Evolutionary conservation across 495 filamentous ascomycete species (phyloP).

Genomic region (Penicillium argentinense): DNA sequence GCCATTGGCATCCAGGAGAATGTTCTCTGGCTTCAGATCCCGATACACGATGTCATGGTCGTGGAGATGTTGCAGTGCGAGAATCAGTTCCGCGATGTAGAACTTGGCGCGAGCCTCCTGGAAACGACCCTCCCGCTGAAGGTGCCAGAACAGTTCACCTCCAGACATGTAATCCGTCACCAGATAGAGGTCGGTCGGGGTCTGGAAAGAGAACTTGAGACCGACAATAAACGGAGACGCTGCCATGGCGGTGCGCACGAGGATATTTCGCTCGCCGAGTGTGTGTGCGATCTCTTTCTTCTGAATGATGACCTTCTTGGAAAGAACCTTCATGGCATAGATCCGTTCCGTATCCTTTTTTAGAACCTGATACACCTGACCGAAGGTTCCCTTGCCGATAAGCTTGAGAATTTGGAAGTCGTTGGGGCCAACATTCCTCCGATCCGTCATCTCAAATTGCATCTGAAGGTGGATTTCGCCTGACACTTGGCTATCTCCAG

Average conservation of each 20-base stretch:
- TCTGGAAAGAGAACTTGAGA: slow-evolving; percentile 98
- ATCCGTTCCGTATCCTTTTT: slow-evolving; percentile 96
- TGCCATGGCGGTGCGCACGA: slow-evolving; percentile 92
- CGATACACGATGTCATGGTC: slow-evolving; percentile 97
- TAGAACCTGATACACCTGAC: slow-evolving; percentile 99
- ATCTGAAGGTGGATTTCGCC: slow-evolving; percentile 92
- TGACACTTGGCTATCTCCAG: slow-evolving; percentile 67
- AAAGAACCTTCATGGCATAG: slow-evolving; percentile 98
- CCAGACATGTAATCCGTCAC: slow-evolving; percentile 99
- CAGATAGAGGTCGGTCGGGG: slow-evolving; percentile 91
- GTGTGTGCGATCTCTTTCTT: slow-evolving; percentile 99
- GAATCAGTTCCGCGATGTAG: slow-evolving; percentile 96
- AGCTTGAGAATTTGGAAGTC: slow-evolving; percentile 95
- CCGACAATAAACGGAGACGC: slow-evolving; percentile 98
- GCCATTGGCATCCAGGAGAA: slow-evolving; percentile 78
- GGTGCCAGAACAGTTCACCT: slow-evolving; percentile 96
- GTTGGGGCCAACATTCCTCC: slow-evolving; percentile 91
- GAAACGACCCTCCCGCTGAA: slow-evolving; percentile 96
- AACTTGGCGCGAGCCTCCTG: slow-evolving; percentile 95
- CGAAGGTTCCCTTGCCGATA: slow-evolving; percentile 97
- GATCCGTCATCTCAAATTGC: slow-evolving; percentile 83
- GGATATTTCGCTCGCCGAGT: slow-evolving; percentile 92
- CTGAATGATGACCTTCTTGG: slow-evolving; percentile 99
- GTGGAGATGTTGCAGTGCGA: slow-evolving; percentile 93
- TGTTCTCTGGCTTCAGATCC: slow-evolving; percentile 85